Evolutionary conservation across 2,329 filamentous ascomycete species (phyloP).

Genomic region (Pestalotiopsis sp.): DNA sequence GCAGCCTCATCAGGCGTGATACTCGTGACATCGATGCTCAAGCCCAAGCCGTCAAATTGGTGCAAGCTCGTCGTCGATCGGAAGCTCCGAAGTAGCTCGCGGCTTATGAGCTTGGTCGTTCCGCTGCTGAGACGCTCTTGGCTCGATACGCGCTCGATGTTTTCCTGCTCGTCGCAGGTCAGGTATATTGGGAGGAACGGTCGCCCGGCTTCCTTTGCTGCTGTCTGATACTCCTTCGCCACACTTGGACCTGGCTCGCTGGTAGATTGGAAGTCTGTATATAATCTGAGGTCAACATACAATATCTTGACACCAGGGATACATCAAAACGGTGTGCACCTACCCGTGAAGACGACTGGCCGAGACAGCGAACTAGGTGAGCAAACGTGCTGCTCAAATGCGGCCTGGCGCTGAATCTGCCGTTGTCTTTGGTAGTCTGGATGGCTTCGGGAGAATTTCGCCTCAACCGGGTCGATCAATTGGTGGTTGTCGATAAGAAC

Average conservation of each 20-base stretch:
- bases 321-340: not conserved
- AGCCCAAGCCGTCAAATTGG: not conserved
- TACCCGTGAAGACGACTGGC: not conserved
- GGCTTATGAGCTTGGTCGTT: not conserved
- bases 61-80: not conserved
- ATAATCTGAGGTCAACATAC: no score
- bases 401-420: not conserved
- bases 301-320: not conserved
- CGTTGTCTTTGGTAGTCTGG: not conserved
- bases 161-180: conserved; percentile 1
- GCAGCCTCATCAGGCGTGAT: not conserved
- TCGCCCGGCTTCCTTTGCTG: not conserved
- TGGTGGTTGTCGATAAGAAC: conserved; percentile 4
- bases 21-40: not conserved
- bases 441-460: not conserved
- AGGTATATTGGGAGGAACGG: not conserved
- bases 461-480: not conserved
- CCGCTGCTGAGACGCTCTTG: not conserved
- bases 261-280: not conserved
- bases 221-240: not conserved
- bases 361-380: not conserved
- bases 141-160: not conserved
- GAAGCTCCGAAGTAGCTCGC: not conserved
- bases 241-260: not conserved
- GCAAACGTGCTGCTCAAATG: not conserved